Evolutionary conservation across 805 yeast species (phyloP), one percentile per base, ranked within the genome.

Genomic region (Candida peoriensis): DNA sequence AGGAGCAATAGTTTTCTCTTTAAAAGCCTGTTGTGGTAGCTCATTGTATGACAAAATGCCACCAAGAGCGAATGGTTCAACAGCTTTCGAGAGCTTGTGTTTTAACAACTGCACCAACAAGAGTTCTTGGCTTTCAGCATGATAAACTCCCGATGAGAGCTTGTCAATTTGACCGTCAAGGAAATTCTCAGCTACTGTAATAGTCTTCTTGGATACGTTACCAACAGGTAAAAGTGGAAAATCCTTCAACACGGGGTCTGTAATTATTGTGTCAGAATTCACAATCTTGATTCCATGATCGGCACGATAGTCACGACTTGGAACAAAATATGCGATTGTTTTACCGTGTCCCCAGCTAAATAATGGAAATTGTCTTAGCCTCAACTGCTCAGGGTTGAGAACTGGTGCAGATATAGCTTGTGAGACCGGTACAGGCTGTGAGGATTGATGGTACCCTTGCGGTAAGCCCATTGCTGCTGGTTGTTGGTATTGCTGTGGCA

Each of bases 291-390:
- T 47, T 3, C 46, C 47, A 14, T 54, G 17, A 12, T 34, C 29
- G 7, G 19, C 48, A 25, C 48, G 61, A 39, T 55, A 62, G n/a
- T 60, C 58, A 46, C 57, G n/a, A 4, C 39, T 19, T 23, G 62
- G 56, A 28, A 74, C 50, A 37, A 70, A 63, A 24, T 64, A 63
- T 4, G 71, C 68, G 14, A 72, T 48, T 30, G 63, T 68, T 6
- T 60, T 56, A 3, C 75, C 64, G 15, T 60, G 61, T 19, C 75
- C 64, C 82, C 93, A 87, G 38, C 71, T 66, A 53, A 85, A 81
- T 22, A 87, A 52, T 0, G 96, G 95, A 58, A 81, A 82, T 52
- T 84, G 95, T 36, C 82, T 66, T 30, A 62, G 58, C 17, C 67
- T 57, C 33, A 81, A 55, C 17, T 76, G 72, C 33, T 71, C 72